Conservation (phyloP, 2,329 filamentous ascomycete species). For the Monosporascus ibericus region DNA sequence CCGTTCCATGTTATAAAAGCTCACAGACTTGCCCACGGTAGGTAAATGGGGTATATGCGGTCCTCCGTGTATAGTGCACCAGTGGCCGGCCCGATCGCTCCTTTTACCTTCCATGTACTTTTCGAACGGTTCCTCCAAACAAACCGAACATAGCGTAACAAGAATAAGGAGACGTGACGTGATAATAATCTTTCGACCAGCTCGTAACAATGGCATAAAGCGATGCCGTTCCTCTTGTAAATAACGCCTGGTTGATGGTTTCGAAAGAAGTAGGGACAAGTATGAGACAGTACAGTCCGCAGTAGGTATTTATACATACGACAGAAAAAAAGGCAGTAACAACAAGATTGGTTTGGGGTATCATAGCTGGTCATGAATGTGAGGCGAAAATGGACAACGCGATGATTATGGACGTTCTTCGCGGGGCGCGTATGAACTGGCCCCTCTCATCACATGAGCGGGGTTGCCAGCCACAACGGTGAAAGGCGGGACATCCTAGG, state of each 20-base stretch:
- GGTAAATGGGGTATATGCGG: not conserved
- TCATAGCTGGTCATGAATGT: constrained; percentile 8
- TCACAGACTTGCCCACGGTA: not conserved
- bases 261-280: not conserved
- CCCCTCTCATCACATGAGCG: constrained; percentile 47
- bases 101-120: not conserved
- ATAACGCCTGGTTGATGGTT: not conserved
- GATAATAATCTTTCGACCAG: not conserved
- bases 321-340: not conserved
- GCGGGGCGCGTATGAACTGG: constrained; percentile 10
- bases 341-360: constrained; percentile 1
- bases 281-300: not conserved
- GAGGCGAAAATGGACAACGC: constrained; percentile 10
- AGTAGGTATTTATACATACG: not conserved
- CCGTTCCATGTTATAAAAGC: not conserved
- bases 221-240: not conserved
- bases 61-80: not conserved
- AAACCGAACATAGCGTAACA: not conserved
- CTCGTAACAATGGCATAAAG: not conserved
- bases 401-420: constrained; percentile 3
- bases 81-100: not conserved
- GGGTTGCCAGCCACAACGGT: constrained; percentile 67
- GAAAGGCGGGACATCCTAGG: constrained; percentile 59
- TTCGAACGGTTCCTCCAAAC: not conserved
- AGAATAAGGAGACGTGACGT: not conserved